Percentiles rank a stretch among this genome's conserved stretches.
phyloP scores from a whole-genome alignment of 345 rosid species.

The Balakata baccata region DNA sequence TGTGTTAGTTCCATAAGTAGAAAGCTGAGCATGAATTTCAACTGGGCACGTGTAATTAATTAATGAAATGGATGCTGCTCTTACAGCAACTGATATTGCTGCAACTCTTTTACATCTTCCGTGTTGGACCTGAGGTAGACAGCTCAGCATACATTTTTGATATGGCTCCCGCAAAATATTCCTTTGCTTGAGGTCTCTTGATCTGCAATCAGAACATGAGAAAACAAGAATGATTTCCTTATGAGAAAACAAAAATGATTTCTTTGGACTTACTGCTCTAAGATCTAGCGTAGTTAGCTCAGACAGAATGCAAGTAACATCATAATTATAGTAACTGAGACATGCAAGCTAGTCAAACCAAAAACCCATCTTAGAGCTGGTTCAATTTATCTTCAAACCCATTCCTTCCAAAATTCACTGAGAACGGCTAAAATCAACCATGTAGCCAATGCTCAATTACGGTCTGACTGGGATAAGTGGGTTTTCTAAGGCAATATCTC shows the following conservation, averaged over 20 bases:
- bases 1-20: not conserved
- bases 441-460: not conserved
- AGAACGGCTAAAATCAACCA: not conserved
- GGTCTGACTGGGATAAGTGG: not conserved
- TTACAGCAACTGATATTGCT: not conserved
- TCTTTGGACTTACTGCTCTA: not conserved
- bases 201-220: conserved; percentile 39
- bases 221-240: too few species aligned
- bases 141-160: conserved; percentile 65
- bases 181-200: conserved; percentile 85
- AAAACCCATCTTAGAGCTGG: not conserved
- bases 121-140: conserved; percentile 29
- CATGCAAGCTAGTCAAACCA: not conserved
- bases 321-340: not conserved
- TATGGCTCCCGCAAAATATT: conserved; percentile 57
- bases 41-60: not conserved
- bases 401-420: not conserved
- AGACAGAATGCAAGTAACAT: not conserved
- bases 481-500: not conserved
- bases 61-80: not conserved
- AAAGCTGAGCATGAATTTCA: not conserved
- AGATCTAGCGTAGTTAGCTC: not conserved
- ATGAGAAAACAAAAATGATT: too few species aligned
- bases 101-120: not conserved
- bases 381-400: not conserved